Conservation (phyloP, 208 protist genomes). For the Strigomonas oncopelti region DNA sequence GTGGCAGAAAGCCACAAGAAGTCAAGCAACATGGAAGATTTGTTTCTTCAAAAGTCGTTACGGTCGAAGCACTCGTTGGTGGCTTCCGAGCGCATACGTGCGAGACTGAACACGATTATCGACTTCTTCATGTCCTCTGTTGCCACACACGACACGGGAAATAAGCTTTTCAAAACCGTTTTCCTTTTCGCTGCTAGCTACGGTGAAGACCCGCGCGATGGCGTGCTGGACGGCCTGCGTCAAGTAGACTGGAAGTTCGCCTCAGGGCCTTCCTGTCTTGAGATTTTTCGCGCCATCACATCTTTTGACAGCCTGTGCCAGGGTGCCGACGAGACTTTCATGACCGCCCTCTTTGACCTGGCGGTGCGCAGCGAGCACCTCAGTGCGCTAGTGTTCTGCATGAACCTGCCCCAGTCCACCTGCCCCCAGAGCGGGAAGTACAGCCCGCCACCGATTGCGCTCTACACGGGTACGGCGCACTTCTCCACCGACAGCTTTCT, state of each 20-base stretch:
- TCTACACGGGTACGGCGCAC: background rate
- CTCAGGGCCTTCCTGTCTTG: slow-evolving; percentile 41
- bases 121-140: background rate
- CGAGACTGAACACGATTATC: background rate
- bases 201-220: background rate
- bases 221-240: slow-evolving; percentile 36
- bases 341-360: slow-evolving; percentile 44
- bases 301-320: slow-evolving; percentile 23
- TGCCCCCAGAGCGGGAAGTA: background rate
- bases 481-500: slow-evolving; percentile 3
- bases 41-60: slow-evolving; percentile 1
- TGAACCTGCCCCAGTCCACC: slow-evolving; percentile 6
- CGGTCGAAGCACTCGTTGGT: background rate
- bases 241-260: slow-evolving; percentile 38
- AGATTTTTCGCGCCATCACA: slow-evolving; percentile 54
- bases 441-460: background rate
- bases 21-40: slow-evolving; percentile 2
- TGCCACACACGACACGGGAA: background rate
- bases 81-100: background rate
- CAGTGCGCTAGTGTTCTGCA: slow-evolving; percentile 40
- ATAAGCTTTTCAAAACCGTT: background rate
- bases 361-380: slow-evolving; percentile 56
- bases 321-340: slow-evolving; percentile 23
- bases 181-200: background rate
- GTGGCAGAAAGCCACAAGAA: background rate